These are phyloP conservation scores for Candida buenavistaensis DNA, from an alignment of 1,139 yeast species.

Conservation along the genomic window DNA sequence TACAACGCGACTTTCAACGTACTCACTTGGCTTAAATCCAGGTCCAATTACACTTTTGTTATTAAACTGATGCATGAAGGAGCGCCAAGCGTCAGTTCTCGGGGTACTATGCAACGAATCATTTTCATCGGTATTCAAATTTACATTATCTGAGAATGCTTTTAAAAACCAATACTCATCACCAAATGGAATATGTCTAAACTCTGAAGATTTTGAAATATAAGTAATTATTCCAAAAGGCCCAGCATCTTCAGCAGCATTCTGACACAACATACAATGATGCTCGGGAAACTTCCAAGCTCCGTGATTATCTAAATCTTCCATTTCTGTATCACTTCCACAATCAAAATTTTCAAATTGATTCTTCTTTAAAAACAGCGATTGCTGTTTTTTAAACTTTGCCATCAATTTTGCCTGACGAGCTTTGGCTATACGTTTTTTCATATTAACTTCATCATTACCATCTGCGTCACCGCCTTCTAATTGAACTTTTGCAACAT, in stretches of 20 bases:
- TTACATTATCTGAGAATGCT: conserved; percentile 57
- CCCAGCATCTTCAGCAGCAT: conserved; percentile 68
- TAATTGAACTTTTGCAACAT: conserved; percentile 18
- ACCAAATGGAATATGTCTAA: conserved; percentile 63
- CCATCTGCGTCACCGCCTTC: conserved; percentile 16
- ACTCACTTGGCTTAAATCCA: conserved; percentile 53
- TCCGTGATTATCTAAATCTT: conserved; percentile 26
- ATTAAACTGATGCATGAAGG: conserved; percentile 36
- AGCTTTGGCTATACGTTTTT: conserved; percentile 68
- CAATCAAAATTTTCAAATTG: conserved; percentile 32
- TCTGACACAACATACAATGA: conserved; percentile 86
- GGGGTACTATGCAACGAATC: conserved; percentile 16
- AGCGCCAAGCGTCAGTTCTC: conserved; percentile 34
- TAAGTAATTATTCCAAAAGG: conserved; percentile 75
- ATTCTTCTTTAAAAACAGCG: conserved; percentile 59
- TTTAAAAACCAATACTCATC: conserved; percentile 66
- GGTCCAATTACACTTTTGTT: conserved; percentile 61
- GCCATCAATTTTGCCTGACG: conserved; percentile 74
- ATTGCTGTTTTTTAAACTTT: conserved; percentile 77
- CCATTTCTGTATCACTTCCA: conserved; percentile 39
- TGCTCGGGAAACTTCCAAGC: conserved; percentile 78
- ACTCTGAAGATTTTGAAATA: conserved; percentile 58
- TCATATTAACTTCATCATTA: conserved; percentile 54
- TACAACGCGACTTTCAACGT: conserved; percentile 50
- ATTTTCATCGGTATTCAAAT: conserved; percentile 45